Evolutionary conservation across 1,284 basidiomycete genomes (phyloP), one percentile per base, ranked within the genome.

Genomic region (Heterobasidion annosum): DNA sequence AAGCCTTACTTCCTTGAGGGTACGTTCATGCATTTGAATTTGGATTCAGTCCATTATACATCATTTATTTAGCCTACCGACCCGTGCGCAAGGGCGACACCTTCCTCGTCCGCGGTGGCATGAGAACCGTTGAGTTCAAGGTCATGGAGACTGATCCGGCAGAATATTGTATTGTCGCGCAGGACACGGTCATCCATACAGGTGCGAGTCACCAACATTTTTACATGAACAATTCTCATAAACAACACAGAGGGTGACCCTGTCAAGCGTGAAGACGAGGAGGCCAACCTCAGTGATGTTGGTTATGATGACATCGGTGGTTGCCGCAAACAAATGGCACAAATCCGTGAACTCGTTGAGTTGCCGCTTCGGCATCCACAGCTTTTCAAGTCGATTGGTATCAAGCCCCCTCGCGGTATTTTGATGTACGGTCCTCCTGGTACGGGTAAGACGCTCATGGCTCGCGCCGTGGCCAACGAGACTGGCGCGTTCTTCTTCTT

Each of bases 401-500:
- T 99, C 82, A 99, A 98, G 75, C 97, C 96, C 37, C 97, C 97
- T 42, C 91, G 97, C 63, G 94, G 94, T 79, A 93, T 97, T 62
- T 85, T 97, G 60, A 90, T 98, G 92, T 97, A 83, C 64, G 94
- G 94, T 58, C 94, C 94, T 59, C 94, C 94, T 43, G 94, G 94
- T 78, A 97, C 94, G 25, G 94, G 94, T 79, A 98, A 97, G 76
- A 97, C 94, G 9, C 81, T 97, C 59, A 99, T 99, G 96, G 96
- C 97, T 47, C 88, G 97, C 63, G 97, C 97, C 9, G 97, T 99
- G 46, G 97, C 96, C 59, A 99, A 99, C 69, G 97, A 99, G 73
- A 99, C 96, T 34, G 96, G 97, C 54, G 97, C 97, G 18, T 99
- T 99, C 83, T 99, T 99, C 82, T 99, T 99, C 86, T 77, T 98